phyloP scores from a whole-genome alignment of 2,329 filamentous ascomycete genomes.

The Pseudogymnoascus sp. region DNA sequence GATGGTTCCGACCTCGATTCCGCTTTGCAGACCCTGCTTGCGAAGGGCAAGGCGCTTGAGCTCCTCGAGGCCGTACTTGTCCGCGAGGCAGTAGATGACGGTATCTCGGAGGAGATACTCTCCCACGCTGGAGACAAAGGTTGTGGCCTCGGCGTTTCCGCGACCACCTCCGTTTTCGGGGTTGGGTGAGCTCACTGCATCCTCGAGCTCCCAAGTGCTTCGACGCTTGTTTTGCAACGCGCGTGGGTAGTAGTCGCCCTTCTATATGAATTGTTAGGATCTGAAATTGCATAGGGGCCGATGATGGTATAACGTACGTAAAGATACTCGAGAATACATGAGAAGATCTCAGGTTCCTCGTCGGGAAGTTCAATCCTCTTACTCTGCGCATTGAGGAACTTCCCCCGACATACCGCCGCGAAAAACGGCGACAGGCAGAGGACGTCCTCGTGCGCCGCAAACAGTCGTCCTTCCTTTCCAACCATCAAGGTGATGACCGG shows the following conservation, averaged over 20 bases:
- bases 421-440: constrained; percentile 82
- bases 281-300: background rate
- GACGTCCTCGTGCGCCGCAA: constrained; percentile 92
- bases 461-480: constrained; percentile 76
- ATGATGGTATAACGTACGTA: constrained; percentile 41
- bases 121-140: constrained; percentile 66
- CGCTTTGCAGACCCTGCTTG: constrained; percentile 89
- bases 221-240: constrained; percentile 79
- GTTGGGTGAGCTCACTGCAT: constrained; percentile 50
- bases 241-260: constrained; percentile 89
- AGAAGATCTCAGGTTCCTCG: constrained; percentile 87
- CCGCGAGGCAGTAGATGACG: constrained; percentile 86
- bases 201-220: constrained; percentile 86
- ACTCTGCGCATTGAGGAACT: constrained; percentile 67
- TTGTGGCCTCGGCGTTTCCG: constrained; percentile 62
- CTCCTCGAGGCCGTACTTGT: constrained; percentile 84
- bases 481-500: constrained; percentile 84
- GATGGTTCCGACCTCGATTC: constrained; percentile 86
- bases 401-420: constrained; percentile 59
- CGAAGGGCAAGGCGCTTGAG: constrained; percentile 84
- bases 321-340: constrained; percentile 88
- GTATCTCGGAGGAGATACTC: constrained; percentile 84
- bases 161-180: constrained; percentile 41
- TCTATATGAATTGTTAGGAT: constrained; percentile 30
- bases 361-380: constrained; percentile 66